Evolutionary conservation across 345 rosid species (phyloP).

Genomic region (Geranium brycei): DNA sequence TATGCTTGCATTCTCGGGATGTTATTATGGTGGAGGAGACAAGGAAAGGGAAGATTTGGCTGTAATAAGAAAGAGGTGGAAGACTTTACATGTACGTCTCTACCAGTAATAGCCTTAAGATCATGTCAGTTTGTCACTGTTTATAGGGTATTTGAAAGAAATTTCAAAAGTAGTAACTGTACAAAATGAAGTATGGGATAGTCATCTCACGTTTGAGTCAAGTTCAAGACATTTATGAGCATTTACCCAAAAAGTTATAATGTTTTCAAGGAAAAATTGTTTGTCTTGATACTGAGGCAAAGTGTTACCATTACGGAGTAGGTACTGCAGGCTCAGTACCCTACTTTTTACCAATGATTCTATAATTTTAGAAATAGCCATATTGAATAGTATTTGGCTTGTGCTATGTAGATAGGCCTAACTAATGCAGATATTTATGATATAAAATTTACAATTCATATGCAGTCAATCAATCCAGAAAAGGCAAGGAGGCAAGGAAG

Average conservation of each 20-base stretch:
- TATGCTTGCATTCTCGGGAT: constrained; percentile 99
- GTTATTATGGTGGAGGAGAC: constrained; percentile 97
- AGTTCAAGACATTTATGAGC: too few species aligned
- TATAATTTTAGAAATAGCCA: too few species aligned
- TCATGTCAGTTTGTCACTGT: background rate
- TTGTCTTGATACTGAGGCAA: background rate
- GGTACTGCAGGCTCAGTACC: background rate
- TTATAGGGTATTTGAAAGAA: background rate
- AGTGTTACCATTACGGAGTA: background rate
- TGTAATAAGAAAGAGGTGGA: constrained; percentile 91
- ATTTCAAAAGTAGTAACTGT: too few species aligned
- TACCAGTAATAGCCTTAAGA: constrained; percentile 1
- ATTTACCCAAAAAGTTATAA: too few species aligned
- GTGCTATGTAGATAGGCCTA: background rate
- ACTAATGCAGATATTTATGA: background rate
- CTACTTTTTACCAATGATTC: background rate
- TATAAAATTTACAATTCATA: constrained; percentile 7
- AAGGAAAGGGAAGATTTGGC: constrained; percentile 69
- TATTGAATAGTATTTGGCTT: background rate
- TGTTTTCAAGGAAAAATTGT: too few species aligned
- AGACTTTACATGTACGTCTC: constrained; percentile 76
- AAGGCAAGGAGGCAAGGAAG: constrained; percentile 92
- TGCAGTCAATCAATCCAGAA: constrained; percentile 64
- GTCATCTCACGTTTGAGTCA: too few species aligned
- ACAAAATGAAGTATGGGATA: too few species aligned